Percentiles rank a stretch among this genome's conserved stretches.
These are phyloP conservation scores for Aspergillus pseudotamarii DNA, from an alignment of 2,329 filamentous ascomycete genomes.

Conservation along the genomic window DNA sequence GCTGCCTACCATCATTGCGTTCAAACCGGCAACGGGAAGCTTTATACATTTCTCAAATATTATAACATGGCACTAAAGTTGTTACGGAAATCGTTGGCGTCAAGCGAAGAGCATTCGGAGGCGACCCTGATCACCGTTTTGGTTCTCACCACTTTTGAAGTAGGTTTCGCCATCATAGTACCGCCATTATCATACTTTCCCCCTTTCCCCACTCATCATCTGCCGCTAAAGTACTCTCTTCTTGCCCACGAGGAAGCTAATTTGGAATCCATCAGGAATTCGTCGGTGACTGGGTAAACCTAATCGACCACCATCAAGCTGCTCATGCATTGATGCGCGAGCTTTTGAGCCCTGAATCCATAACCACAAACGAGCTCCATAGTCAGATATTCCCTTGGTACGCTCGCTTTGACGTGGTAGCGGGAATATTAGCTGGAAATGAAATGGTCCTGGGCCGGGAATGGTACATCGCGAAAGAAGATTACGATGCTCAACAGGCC, in stretches of 20 bases:
- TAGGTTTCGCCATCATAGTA: conserved; percentile 44
- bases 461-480: conserved; percentile 72
- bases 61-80: conserved; percentile 86
- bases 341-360: conserved; percentile 75
- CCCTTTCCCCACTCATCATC: neutral
- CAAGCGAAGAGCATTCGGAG: conserved; percentile 69
- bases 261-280: conserved; percentile 70
- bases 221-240: neutral
- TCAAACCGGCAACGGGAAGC: conserved; percentile 68
- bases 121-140: conserved; percentile 83
- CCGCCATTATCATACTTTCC: too few species aligned
- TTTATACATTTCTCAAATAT: conserved; percentile 82
- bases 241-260: conserved; percentile 5
- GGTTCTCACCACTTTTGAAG: conserved; percentile 91
- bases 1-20: conserved; percentile 83
- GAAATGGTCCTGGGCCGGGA: conserved; percentile 72
- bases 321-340: conserved; percentile 79
- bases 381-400: conserved; percentile 87
- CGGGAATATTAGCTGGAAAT: conserved; percentile 79
- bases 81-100: conserved; percentile 71
- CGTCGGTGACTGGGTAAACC: conserved; percentile 91
- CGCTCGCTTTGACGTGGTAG: conserved; percentile 81
- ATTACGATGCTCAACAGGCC: conserved; percentile 64
- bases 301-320: conserved; percentile 89
- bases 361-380: conserved; percentile 70